Percentiles rank a stretch among this genome's conserved stretches.
phyloP scores from a whole-genome alignment of 2,329 filamentous ascomycete genomes.

The Purpureocillium takamizusanense region DNA sequence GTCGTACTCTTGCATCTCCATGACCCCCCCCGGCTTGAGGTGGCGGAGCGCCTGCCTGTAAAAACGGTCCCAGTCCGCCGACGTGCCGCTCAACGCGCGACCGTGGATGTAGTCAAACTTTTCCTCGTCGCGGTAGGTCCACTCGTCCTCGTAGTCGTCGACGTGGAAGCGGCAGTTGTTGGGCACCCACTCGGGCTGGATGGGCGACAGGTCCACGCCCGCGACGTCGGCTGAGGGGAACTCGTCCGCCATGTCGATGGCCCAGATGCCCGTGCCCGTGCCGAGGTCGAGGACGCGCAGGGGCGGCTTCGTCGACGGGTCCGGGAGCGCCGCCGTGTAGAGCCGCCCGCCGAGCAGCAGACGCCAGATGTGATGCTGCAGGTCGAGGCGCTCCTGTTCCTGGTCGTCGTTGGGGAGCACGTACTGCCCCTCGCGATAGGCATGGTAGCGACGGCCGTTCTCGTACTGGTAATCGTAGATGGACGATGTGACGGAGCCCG shows the following conservation, averaged over 20 bases:
- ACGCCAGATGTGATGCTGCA: conserved; percentile 45
- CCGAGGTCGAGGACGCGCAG: conserved; percentile 46
- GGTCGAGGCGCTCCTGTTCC: conserved; percentile 45
- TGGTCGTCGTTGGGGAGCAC: conserved; percentile 40
- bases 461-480: conserved; percentile 35
- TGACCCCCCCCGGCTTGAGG: conserved; percentile 24
- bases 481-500: conserved; percentile 29
- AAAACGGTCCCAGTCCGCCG: conserved; percentile 20
- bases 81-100: conserved; percentile 22
- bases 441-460: conserved; percentile 39
- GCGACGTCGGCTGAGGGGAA: conserved; percentile 25
- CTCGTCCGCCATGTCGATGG: conserved; percentile 47
- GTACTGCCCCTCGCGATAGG: conserved; percentile 34
- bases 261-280: conserved; percentile 53
- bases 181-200: conserved; percentile 49
- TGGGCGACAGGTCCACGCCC: conserved; percentile 49
- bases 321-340: conserved; percentile 33
- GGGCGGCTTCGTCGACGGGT: conserved; percentile 4
- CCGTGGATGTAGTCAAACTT: conserved; percentile 25
- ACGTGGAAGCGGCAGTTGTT: conserved; percentile 56
- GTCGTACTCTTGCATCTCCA: conserved; percentile 31
- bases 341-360: conserved; percentile 32
- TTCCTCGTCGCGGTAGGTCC: conserved; percentile 29
- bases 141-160: conserved; percentile 51
- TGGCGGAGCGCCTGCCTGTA: conserved; percentile 17